Base-by-base conservation (phyloP, 2,329 filamentous ascomycete genomes). In the Neurospora sp. region DNA sequence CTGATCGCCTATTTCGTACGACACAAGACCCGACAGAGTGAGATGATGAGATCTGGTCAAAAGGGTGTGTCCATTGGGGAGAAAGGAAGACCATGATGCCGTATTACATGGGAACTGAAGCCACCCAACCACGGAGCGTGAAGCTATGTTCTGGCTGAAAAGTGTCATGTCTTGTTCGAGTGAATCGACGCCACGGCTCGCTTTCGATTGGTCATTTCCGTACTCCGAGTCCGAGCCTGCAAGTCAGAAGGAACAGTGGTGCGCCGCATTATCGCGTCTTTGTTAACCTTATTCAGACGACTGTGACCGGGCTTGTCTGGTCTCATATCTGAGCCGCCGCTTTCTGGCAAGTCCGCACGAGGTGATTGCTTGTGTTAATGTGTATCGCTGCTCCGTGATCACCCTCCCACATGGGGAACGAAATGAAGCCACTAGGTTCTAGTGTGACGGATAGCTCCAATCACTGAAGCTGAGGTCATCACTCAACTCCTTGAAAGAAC, bases 271-370 rank as follows among this genome's bases (percentile, higher is more conserved):
- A 17, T 62, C 52, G 28, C 52, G 70, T 68, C 68, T 67, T 69
- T 67, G 68, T 75, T 75, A 76, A 76, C 74, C 74, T 76, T 76
- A 76, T 74, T 73, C 72, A 74, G 71, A 76, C 74, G 74, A 74
- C 74, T 68, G 52, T 62, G 52, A 36, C 52, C 52, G 8, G 52
- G 52, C 23, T 62, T 62, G 28, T 17, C 13, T 62, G 23, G 23
- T 62, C 52, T 33, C 23, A 62, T 33, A 33, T 62, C 23, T 62
- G 52, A 17, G 23, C 23, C 52, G 28, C 43, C 28, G 28, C 28
- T 66, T 66, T 13, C 23, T 36, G 11, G 66, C 68, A 68, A 67
- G 66, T 70, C 28, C 8, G 67, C 67, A 62, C 38, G 38, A 38
- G 36, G 67, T 69, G 66, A 58, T 39, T 68, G 67, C 66, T 69